These are phyloP conservation scores for Globisporangium barbulae DNA, from an alignment of 352 stramenopile genomes.

Conservation along the genomic window DNA sequence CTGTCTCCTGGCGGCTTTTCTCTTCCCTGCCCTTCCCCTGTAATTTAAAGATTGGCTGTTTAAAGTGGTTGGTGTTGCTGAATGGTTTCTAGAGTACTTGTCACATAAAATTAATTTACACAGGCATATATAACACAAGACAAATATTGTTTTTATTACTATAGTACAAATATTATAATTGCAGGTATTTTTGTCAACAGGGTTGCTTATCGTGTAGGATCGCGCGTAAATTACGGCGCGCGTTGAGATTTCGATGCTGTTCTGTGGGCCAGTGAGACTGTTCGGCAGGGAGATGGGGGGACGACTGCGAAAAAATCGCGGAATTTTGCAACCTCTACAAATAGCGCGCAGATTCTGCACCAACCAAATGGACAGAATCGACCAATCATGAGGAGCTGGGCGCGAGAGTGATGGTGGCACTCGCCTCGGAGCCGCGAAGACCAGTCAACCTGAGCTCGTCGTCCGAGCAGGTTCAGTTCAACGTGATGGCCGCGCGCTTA, in stretches of 20 bases:
- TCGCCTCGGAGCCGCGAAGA: slow-evolving; percentile 4
- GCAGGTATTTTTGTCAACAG: background rate
- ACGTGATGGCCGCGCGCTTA: background rate
- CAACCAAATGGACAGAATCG: slow-evolving; percentile 18
- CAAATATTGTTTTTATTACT: too few relatives aligned
- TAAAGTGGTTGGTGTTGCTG: background rate
- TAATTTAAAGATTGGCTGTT: background rate
- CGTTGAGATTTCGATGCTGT: background rate
- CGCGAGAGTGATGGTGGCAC: slow-evolving; percentile 16
- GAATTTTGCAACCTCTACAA: slow-evolving; percentile 8
- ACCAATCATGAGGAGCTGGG: slow-evolving; percentile 1
- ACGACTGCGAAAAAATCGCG: background rate
- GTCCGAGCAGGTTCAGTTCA: slow-evolving; percentile 13
- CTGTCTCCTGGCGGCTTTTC: slow-evolving; percentile 15
- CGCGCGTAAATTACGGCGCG: background rate
- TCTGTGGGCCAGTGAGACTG: background rate
- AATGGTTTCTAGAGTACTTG: background rate
- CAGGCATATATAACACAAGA: too few relatives aligned
- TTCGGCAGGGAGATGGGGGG: slow-evolving; percentile 4
- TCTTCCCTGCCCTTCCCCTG: slow-evolving; percentile 6
- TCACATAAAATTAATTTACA: background rate
- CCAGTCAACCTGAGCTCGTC: slow-evolving; percentile 9
- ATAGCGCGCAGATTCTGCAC: slow-evolving; percentile 18
- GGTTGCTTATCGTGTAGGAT: background rate
- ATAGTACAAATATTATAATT: background rate